Evolutionary conservation across 2,329 filamentous ascomycete genomes (phyloP), one percentile per base, ranked within the genome.

Genomic region (Epichloe hybrida): DNA sequence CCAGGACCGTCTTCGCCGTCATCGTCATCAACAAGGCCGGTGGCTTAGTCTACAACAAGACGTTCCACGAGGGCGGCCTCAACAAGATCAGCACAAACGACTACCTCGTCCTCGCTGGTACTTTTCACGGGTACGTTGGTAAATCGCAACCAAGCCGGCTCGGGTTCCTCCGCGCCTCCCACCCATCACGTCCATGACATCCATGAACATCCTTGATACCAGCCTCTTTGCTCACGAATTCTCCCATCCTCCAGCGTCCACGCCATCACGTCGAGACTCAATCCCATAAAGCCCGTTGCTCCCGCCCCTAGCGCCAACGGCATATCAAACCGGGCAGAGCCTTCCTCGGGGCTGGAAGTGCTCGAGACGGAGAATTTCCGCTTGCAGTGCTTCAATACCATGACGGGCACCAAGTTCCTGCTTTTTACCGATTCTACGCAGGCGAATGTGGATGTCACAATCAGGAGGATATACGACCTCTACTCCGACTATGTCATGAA

Each of bases 401-500:
- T 94, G 60, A 97, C 93, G 3, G 93, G 93, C 35, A 91, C 84
- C 52, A 98, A 98, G 68, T 98, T 98, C 66, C 71, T 98, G 39
- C 75, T 98, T 50, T 96, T 98, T 66, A 96, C 93, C 50, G 93
- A 97, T 68, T 81, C 80, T 15, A 81, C 88, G 56, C 90, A 94
- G 71, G 80, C 83, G 46, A 95, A 94, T 62, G 83, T 94, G 39
- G 93, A 97, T 60, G 76, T 80, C 12, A 84, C 91, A 43, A 83
- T 95, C 59, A 78, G 81, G 64, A 85, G 81, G 66, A 84, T 96
- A 60, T 97, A 98, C 66, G 93, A 97, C 66, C 71, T 97, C 49
- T 98, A 97, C 71, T 80, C 88, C 48, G 93, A 98, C 68, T 97
- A 88, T 66, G 93, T 98, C 58, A 97, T 96, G 88, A 98, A 97